Evolutionary conservation across 495 filamentous ascomycete species (phyloP), one percentile per base, ranked within the genome.

Genomic region (Lasiosphaeriaceae sp.): DNA sequence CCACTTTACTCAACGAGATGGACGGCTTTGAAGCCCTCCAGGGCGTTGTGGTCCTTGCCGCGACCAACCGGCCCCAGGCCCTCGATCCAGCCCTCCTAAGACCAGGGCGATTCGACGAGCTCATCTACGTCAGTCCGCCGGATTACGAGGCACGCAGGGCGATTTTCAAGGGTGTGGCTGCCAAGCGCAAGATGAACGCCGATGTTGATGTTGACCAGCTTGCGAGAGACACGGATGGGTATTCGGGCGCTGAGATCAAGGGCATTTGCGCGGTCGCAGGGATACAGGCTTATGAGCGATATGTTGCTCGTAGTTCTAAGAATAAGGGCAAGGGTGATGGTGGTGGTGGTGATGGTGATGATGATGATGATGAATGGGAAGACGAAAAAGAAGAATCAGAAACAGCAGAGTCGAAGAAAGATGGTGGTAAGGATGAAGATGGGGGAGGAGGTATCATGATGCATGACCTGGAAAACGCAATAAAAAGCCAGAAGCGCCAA

Each of bases 1-100:
- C 93, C 3, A 95, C 94, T 2, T 68, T 98, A 29, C 77, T 98
- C 9, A 97, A 92, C 61, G 94, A 98, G 68, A 93, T 98, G 87
- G 93, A 97, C 65, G 94, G 94, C 20, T 93, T 98, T 61, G 89
- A 96, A 64, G 81, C 85, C 26, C 72, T 96, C 37, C 86, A 86
- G 54, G 89, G 87, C 52, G 92, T 98, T 2, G 81, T 92, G 49
- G 86, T 97, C 12, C 81, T 98, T n/a, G 94, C 91, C 3, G 94
- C 94, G 0, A 98, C 94, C 11, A 98, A 98, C 68, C 86, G 89
- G 50, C 94, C 94, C 0, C 90, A 96, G 63, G 75, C 84, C 12
- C 79, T 98, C 14, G 94, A 98, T 67, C 83, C 87, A 6, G 94
- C 94, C 11, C 76, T 98, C 39, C 84, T 96, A 63, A 85, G 94